Evolutionary conservation across 2,329 filamentous ascomycete genomes (phyloP).

Genomic region (Tolypocladium guangdongense): DNA sequence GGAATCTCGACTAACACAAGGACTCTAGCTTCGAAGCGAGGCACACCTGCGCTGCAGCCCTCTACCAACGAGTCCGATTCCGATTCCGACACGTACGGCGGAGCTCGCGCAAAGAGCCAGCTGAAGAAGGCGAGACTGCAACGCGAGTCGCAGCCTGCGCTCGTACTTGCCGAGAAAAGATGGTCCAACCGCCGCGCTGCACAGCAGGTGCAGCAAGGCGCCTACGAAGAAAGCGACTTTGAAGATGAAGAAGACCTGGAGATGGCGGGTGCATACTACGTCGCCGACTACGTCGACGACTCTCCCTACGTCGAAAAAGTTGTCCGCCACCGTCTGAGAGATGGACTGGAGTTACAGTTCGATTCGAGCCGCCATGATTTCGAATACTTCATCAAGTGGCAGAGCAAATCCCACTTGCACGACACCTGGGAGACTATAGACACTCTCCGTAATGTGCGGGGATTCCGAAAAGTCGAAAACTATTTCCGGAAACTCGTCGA

Average conservation of each 20-base stretch:
- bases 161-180: conserved; percentile 68
- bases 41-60: conserved; percentile 43
- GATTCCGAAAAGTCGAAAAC: conserved; percentile 84
- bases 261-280: conserved; percentile 52
- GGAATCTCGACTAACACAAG: neutral
- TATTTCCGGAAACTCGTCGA: conserved; percentile 80
- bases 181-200: conserved; percentile 84
- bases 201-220: conserved; percentile 55
- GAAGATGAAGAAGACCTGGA: conserved; percentile 52
- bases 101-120: conserved; percentile 54
- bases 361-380: conserved; percentile 63
- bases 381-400: conserved; percentile 93
- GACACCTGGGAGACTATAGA: conserved; percentile 87
- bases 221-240: conserved; percentile 56
- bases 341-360: conserved; percentile 47
- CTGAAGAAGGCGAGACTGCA: conserved; percentile 72
- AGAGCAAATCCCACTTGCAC: conserved; percentile 88
- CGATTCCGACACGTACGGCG: conserved; percentile 70
- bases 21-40: conserved; percentile 45
- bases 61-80: conserved; percentile 53
- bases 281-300: conserved; percentile 60
- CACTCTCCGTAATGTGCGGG: conserved; percentile 63
- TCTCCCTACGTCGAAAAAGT: conserved; percentile 84
- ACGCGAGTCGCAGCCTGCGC: conserved; percentile 54
- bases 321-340: conserved; percentile 72